Base-by-base conservation (phyloP, 1,139 yeast genomes). In the Saccharomyces hybrid region DNA sequence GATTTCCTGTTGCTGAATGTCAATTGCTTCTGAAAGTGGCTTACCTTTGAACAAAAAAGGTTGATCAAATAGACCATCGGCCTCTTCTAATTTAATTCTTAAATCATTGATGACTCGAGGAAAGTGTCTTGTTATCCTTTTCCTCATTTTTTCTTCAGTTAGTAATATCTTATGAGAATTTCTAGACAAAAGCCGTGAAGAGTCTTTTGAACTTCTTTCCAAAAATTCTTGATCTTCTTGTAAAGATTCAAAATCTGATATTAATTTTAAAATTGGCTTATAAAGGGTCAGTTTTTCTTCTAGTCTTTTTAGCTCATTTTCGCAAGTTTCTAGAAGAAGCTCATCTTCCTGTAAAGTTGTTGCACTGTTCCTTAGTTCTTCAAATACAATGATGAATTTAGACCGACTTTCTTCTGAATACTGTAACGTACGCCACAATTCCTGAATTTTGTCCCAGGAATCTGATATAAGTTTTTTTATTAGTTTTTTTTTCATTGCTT, bases 91-190 rank as follows among this genome's bases (percentile, higher is more conserved):
- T 49, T 78, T 79, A 1, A 61, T 54, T 58, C 79, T 81, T 52
- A 91, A 71, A 2, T 75, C 78, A 2, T 73, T 72, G 8, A 88
- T 71, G 0, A 86, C 74, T 46, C 75, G 75, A 0, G 98, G 98
- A 63, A 88, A 73, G 60, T 79, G 79, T 63, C 82, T 83, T 29
- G 81, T 74, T 5, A 91, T 75, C 54, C 79, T 78, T 62, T 86
- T 85, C 53, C 97, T 75, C 47, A 83, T 76, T 64, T 80, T 84
- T 64, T 90, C 97, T 68, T 93, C 98, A 57, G 86, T 80, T 57
- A 88, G 76, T 54, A 91, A 73, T 28, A 90, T 84, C 57, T 84
- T 84, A 60, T 95, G 91, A 2, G 93, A 86, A 59, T 89, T 84
- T 63, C 88, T 81, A 58, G 87, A 80, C 52, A 87, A 73, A 47